phyloP scores from a whole-genome alignment of 352 stramenopile species.

The Phytophthora boehmeriae region DNA sequence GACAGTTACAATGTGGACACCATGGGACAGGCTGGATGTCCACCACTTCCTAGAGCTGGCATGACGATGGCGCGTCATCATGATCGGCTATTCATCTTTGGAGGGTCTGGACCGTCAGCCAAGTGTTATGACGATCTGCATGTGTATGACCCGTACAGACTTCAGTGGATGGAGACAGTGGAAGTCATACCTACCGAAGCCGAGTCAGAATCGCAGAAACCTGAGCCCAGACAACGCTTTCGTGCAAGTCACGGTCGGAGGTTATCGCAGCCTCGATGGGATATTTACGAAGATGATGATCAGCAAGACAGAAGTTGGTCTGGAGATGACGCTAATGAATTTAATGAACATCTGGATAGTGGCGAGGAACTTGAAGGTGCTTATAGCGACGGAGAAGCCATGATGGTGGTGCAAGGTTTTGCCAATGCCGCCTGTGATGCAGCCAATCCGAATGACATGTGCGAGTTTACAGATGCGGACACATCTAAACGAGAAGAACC shows the following conservation, averaged over 20 bases:
- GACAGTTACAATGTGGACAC: conserved; percentile 32
- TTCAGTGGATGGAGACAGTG: conserved; percentile 69
- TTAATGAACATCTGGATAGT: conserved; percentile 31
- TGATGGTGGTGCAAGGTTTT: conserved; percentile 32
- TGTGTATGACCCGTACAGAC: conserved; percentile 82
- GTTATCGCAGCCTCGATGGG: conserved; percentile 26
- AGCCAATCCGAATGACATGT: conserved; percentile 75
- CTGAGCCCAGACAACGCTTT: conserved; percentile 26
- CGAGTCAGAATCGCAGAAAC: conserved; percentile 23
- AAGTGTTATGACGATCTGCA: conserved; percentile 97
- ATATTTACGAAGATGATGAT: conserved; percentile 55
- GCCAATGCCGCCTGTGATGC: conserved; percentile 33
- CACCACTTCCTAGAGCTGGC: conserved; percentile 91
- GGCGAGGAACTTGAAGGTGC: conserved; percentile 35
- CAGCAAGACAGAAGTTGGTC: conserved; percentile 36
- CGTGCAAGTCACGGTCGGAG: conserved; percentile 19
- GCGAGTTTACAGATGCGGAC: conserved; percentile 36
- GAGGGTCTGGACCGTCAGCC: conserved; percentile 90
- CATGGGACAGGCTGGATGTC: conserved; percentile 43
- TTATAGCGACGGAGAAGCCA: conserved; percentile 47
- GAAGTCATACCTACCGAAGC: conserved; percentile 7
- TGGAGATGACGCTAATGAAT: conserved; percentile 24
- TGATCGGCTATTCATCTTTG: conserved; percentile 94
- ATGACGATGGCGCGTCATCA: conserved; percentile 96
- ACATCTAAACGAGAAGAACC: conserved; percentile 46